These are phyloP conservation scores for Scedosporium apiospermum DNA, from an alignment of 2,329 filamentous ascomycete species.

Conservation along the genomic window DNA sequence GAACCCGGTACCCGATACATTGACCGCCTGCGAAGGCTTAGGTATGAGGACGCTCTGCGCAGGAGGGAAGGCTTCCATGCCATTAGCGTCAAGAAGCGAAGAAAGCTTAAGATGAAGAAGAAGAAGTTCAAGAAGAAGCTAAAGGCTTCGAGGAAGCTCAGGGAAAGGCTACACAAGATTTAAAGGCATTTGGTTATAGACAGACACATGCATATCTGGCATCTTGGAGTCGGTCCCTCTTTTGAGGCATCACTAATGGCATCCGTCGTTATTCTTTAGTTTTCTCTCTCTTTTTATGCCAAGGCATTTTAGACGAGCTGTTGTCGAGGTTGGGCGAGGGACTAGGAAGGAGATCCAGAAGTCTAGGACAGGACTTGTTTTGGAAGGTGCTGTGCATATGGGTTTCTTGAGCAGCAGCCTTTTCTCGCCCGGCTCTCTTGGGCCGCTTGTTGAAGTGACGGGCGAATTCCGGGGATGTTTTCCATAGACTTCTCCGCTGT, in stretches of 20 bases:
- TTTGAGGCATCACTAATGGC: neutral
- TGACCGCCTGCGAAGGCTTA: conserved; percentile 58
- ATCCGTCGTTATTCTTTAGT: neutral
- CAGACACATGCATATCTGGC: conserved; percentile 13
- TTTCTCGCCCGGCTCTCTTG: neutral
- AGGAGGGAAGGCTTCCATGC: conserved; percentile 55
- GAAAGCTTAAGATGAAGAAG: conserved; percentile 99
- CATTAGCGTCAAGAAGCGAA: conserved; percentile 84
- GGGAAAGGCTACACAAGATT: conserved; percentile 70
- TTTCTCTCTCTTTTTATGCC: neutral
- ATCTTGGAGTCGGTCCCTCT: conserved; percentile 11
- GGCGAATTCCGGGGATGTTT: neutral
- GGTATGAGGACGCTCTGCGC: conserved; percentile 44
- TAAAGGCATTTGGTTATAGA: conserved; percentile 20
- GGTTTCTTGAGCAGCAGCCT: neutral
- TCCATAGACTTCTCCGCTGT: neutral
- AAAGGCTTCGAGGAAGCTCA: conserved; percentile 79
- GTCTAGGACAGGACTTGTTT: neutral
- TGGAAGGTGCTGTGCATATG: neutral
- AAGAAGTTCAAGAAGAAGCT: conserved; percentile 99
- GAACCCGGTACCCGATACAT: conserved; percentile 44
- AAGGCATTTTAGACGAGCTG: neutral
- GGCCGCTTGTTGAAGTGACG: neutral
- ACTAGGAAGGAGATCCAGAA: neutral
- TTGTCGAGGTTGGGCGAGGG: neutral